These are phyloP conservation scores for Iodosphaeria phyllophila DNA, from an alignment of 2,329 filamentous ascomycete species.

Conservation along the genomic window DNA sequence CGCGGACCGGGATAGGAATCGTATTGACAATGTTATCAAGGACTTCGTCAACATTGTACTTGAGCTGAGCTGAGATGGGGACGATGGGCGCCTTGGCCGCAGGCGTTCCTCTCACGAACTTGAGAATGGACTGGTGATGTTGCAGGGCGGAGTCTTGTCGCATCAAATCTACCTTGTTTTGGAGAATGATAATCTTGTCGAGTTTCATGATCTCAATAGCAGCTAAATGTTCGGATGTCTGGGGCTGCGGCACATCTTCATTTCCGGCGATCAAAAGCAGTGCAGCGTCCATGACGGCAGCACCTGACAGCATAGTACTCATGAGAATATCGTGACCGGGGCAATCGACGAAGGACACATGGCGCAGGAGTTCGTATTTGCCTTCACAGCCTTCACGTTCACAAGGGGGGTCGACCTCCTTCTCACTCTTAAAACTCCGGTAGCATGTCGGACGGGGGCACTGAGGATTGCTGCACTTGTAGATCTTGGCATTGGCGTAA, in stretches of 20 bases:
- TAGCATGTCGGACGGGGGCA: constrained; percentile 94
- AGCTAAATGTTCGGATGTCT: constrained; percentile 96
- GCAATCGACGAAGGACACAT: constrained; percentile 96
- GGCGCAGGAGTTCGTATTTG: constrained; percentile 72
- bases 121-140: constrained; percentile 93
- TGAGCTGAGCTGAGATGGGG: constrained; percentile 91
- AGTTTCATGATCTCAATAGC: constrained; percentile 99
- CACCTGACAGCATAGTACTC: constrained; percentile 99
- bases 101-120: constrained; percentile 95
- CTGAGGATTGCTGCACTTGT: constrained; percentile 84
- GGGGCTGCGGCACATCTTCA: constrained; percentile 93
- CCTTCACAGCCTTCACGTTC: constrained; percentile 84
- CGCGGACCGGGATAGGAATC: constrained; percentile 78
- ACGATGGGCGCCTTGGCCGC: constrained; percentile 91
- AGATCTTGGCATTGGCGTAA: constrained; percentile 98
- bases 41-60: constrained; percentile 98
- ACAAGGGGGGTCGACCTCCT: constrained; percentile 92
- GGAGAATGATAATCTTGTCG: constrained; percentile 96
- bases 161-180: constrained; percentile 99
- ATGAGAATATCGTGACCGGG: constrained; percentile 99
- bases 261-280: constrained; percentile 93
- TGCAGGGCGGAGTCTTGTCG: constrained; percentile 82
- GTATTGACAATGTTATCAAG: constrained; percentile 91
- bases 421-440: constrained; percentile 94
- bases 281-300: constrained; percentile 97